A percentile compares a stretch with the other conserved stretches of the same genome.
phyloP scores from a whole-genome alignment of 768 basidiomycete genomes.

The Pleurotus sapidus region DNA sequence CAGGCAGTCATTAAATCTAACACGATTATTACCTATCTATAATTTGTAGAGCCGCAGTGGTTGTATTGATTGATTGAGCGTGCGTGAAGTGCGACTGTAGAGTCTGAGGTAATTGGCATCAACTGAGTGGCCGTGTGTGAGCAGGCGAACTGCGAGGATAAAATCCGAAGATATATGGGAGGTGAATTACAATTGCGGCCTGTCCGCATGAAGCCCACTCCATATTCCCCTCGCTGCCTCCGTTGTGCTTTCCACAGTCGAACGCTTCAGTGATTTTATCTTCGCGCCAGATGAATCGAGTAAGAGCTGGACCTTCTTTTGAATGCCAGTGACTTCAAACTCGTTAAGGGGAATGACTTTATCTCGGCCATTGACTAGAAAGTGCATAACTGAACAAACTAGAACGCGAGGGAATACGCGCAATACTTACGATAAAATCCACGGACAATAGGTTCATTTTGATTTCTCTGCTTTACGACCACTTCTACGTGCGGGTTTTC shows the following conservation, averaged over 20 bases:
- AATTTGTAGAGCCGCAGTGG: conserved; percentile 56
- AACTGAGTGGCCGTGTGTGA: not conserved
- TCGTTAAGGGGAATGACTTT: conserved; percentile 83
- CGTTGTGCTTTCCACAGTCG: conserved; percentile 73
- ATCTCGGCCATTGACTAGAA: conserved; percentile 80
- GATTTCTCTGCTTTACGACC: conserved; percentile 72
- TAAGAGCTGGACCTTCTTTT: conserved; percentile 76
- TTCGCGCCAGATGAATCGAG: conserved; percentile 87
- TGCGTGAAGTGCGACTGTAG: not conserved
- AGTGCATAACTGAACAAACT: conserved; percentile 14
- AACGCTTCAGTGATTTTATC: conserved; percentile 76
- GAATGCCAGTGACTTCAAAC: conserved; percentile 70
- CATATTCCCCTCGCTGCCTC: conserved; percentile 86
- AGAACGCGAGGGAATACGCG: conserved; percentile 12
- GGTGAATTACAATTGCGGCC: conserved; percentile 42
- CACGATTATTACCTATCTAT: conserved; percentile 75
- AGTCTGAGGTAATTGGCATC: not conserved
- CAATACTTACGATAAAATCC: conserved; percentile 72
- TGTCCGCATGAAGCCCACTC: conserved; percentile 83
- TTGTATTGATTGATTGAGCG: not conserved
- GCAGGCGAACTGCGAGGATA: not conserved
- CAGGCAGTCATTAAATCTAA: conserved; percentile 69
- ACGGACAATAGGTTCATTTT: conserved; percentile 75
- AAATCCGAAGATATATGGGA: not conserved
- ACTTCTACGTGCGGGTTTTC: conserved; percentile 83